A percentile compares a stretch with the other conserved stretches of the same genome.
Conservation (phyloP, 176 grass and related monocot species). For the Oryza australiensis region DNA sequence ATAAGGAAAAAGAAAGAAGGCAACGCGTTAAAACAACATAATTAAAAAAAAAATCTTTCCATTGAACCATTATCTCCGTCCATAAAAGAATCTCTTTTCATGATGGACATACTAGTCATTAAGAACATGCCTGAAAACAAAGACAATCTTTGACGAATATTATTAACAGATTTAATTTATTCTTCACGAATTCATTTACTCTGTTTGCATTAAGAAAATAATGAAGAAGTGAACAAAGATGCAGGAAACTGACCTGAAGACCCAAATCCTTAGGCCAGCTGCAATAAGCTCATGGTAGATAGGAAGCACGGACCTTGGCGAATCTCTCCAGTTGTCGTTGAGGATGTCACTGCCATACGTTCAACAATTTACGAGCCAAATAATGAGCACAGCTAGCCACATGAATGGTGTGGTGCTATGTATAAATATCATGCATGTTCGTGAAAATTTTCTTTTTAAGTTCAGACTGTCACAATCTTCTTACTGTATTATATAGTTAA, state of each 20-base stretch:
- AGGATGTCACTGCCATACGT: slow-evolving; percentile 24
- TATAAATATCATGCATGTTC: background rate
- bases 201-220: background rate
- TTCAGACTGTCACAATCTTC: background rate
- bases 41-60: too few species aligned
- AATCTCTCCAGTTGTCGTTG: slow-evolving; percentile 51
- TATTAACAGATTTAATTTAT: background rate
- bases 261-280: slow-evolving; percentile 70
- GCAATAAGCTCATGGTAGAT: slow-evolving; percentile 62
- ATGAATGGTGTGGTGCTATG: background rate
- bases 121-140: background rate
- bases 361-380: background rate
- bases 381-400: background rate
- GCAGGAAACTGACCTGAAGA: slow-evolving; percentile 51
- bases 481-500: background rate
- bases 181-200: background rate
- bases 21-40: too few species aligned
- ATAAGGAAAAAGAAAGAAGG: too few species aligned
- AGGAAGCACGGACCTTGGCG: slow-evolving; percentile 62
- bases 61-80: too few species aligned
- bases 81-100: too few species aligned
- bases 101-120: too few species aligned
- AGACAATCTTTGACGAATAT: background rate
- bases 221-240: background rate
- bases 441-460: background rate